Evolutionary conservation across 805 yeast species (phyloP), one percentile per base, ranked within the genome.

Genomic region (Nakazawaea siamensis): DNA sequence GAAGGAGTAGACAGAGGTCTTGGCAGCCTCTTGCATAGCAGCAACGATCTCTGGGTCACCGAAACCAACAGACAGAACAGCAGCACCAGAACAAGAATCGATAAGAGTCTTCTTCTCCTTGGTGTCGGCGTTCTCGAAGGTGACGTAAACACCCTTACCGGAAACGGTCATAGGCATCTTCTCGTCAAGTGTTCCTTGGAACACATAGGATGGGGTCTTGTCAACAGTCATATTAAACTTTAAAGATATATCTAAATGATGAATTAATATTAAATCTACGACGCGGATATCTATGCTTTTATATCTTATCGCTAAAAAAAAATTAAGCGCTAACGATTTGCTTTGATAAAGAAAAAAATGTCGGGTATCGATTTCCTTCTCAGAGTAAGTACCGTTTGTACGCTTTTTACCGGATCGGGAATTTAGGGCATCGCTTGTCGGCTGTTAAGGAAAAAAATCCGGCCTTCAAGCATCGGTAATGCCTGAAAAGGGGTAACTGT

Each of bases 61-160:
- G 47, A 58, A 56, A 6, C 68, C 68, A 18, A 62, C 44, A 5
- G 63, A 55, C 19, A 57, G 60, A 24, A 62, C 69, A 14, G 69
- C 67, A 13, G 68, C 69, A 36, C 68, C 68, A 15, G 64, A 59
- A 24, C 51, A 46, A 18, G 54, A 66, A 45, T 62, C 67, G 23
- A 59, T 38, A n/a, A 57, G 39, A 21, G 50, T 55, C 16, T 35
- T 51, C 30, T 41, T 37, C 31, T 52, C 54, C n/a, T 59, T 59
- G 14, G 66, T 54, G 8, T 40, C 45, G 19, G 64, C 60, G 43
- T 64, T 64, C 34, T 47, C 54, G 18, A 61, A 51, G 5, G 54
- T 51, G 42, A 66, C 48, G 40, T 49, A 49, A 31, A 50, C 39
- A 18, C 71, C 72, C 19, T 54, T 47, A 31, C 73, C 71, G 14